These are phyloP conservation scores for Mycena olivaceomarginata DNA, from an alignment of 768 basidiomycete genomes.

Conservation along the genomic window DNA sequence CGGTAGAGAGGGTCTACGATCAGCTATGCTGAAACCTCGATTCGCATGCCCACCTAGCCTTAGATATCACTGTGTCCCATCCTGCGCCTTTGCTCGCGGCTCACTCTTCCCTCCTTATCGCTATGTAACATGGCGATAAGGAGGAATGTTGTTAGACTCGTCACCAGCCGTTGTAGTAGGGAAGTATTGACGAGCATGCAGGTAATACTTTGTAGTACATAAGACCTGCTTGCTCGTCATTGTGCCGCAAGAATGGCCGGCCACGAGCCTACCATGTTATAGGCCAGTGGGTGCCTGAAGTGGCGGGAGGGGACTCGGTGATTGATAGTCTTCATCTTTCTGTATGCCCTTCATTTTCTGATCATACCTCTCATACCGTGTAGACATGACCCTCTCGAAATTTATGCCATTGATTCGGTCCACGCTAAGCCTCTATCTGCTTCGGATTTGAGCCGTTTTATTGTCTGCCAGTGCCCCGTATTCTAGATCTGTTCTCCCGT, in stretches of 20 bases:
- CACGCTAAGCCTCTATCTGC: not conserved
- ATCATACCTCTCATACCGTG: not conserved
- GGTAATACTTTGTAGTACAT: not conserved
- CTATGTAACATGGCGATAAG: not conserved
- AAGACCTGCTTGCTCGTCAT: not conserved
- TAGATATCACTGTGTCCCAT: not conserved
- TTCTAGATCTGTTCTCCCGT: not conserved
- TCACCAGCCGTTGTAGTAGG: not conserved
- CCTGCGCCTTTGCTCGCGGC: conserved; percentile 1
- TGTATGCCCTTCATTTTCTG: not conserved
- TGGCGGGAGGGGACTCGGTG: not conserved
- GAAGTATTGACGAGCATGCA: not conserved
- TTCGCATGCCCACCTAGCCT: not conserved
- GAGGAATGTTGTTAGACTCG: not conserved
- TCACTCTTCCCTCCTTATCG: no score
- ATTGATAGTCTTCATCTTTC: not conserved
- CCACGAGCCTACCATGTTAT: not conserved
- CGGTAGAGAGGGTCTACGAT: no score
- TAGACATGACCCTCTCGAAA: not conserved
- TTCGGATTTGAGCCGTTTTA: not conserved
- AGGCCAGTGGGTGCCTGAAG: not conserved
- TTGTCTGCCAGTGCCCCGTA: not conserved
- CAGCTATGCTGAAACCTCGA: not conserved
- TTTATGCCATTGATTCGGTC: not conserved
- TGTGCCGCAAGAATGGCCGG: not conserved